These are phyloP conservation scores for Micromonas pusilla DNA, from an alignment of 139 green algal species.

Conservation along the genomic window DNA sequence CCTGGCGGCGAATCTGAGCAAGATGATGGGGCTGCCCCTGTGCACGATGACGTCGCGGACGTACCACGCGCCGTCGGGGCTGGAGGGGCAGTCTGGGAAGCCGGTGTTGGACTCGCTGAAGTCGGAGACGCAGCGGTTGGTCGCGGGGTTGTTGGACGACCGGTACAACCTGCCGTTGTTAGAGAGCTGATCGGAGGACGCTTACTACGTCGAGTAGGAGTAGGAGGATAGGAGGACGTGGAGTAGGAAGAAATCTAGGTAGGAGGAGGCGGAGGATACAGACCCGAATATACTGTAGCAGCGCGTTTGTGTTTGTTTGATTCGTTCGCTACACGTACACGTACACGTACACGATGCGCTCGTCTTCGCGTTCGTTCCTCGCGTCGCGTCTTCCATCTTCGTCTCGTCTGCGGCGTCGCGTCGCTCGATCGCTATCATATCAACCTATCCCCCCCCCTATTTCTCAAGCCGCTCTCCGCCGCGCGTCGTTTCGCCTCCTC, in stretches of 20 bases:
- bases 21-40: constrained; percentile 13
- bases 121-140: not conserved
- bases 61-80: not conserved
- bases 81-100: not conserved
- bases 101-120: not conserved
- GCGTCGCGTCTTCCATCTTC: not conserved
- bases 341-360: not conserved
- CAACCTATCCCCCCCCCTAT: not conserved
- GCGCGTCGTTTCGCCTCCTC: not conserved
- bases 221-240: not conserved
- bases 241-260: not conserved
- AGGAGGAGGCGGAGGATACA: not conserved
- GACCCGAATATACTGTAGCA: not conserved
- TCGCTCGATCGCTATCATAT: not conserved
- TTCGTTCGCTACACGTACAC: not conserved
- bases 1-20: constrained; percentile 2
- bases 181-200: too few relatives aligned
- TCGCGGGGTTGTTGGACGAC: not conserved
- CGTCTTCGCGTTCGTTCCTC: not conserved
- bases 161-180: not conserved
- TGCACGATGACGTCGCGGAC: constrained; percentile 12
- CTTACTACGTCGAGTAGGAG: too few relatives aligned
- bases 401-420: not conserved
- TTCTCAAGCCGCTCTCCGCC: not conserved
- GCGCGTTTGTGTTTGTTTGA: not conserved